These are phyloP conservation scores for Luzula sylvatica DNA, from an alignment of 176 grass and related monocot genomes.

Conservation along the genomic window DNA sequence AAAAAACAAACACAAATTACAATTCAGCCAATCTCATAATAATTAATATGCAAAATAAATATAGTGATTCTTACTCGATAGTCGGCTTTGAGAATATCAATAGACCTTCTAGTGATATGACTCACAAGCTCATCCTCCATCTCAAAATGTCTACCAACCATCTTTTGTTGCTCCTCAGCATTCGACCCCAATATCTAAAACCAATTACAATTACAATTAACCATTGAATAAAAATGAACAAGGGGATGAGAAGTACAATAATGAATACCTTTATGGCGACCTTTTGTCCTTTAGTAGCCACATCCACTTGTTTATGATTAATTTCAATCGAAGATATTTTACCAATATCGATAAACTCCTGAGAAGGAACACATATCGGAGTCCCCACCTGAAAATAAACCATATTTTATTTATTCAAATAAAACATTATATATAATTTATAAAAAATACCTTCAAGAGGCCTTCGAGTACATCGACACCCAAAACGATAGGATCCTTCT, in stretches of 20 bases:
- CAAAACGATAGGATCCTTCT: constrained; percentile 87
- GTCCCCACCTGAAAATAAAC: constrained; percentile 54
- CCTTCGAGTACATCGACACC: constrained; percentile 91
- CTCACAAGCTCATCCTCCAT: constrained; percentile 85
- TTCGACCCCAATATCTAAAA: constrained; percentile 50
- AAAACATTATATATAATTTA: background rate
- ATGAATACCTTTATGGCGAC: constrained; percentile 65
- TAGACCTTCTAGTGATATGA: constrained; percentile 62
- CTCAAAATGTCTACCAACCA: constrained; percentile 70
- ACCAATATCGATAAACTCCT: constrained; percentile 71
- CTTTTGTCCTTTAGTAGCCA: constrained; percentile 78
- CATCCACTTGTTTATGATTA: constrained; percentile 82
- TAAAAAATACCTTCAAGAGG: constrained; percentile 58
- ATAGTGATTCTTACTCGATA: constrained; percentile 50
- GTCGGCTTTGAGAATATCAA: constrained; percentile 69
- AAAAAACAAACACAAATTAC: background rate
- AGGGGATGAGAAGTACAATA: background rate
- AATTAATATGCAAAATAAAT: background rate
- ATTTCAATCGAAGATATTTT: constrained; percentile 85
- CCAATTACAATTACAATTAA: background rate
- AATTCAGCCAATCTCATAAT: background rate
- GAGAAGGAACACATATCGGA: constrained; percentile 63
- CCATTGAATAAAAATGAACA: background rate
- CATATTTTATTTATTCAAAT: background rate
- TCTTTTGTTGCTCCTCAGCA: constrained; percentile 79